Base-by-base conservation (phyloP, 2,329 filamentous ascomycete genomes). In the Arthrobotrys sinensis region DNA sequence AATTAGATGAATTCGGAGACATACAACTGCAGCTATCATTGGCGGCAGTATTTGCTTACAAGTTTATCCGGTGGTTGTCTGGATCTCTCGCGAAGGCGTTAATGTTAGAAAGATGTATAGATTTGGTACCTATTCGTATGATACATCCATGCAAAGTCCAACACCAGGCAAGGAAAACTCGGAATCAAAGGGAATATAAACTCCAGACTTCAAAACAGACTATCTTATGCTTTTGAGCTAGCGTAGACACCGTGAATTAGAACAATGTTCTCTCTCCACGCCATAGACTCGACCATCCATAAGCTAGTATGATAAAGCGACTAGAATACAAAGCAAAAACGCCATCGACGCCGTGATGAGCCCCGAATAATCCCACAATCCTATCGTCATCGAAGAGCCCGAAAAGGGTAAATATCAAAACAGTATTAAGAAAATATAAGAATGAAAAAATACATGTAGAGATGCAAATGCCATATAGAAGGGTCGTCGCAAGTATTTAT, bases 361-460 rank as follows among this genome's bases (percentile, higher is more conserved):
- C 55, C 43, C 55, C 55, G 21, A 16, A 16, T 60, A 60, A 43
- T 60, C 36, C 55, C 34, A 28, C 16, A 57, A 14, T 38, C 52
- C 32, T 40, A 60, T 43, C 55, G 8, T 24, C 55, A 11, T 43
- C 55, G 24, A n/a, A 60, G 28, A 28, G 7, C 34, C 34, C 6
- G 10, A 36, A 19, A 14, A 43, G 16, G 21, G 10, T 6, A 43
- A 24, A 28, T 12, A n/a, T 7, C 10, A 28, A 60, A 19, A 60
- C 12, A 43, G 24, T 28, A n/a, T 40, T 28, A 43, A 12, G 24
- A 60, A 28, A 43, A 43, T 24, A 24, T 14, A 40, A 4, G 34
- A 53, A 21, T n/a, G n/a, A 28, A 43, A 24, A 60, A 43, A 10
- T 11, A 14, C 10, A 48, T 21, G 45, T 3, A 14, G 34, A 43